Evolutionary conservation across 345 rosid genomes (phyloP), one percentile per base, ranked within the genome.

Genomic region (Aethionema arabicum): DNA sequence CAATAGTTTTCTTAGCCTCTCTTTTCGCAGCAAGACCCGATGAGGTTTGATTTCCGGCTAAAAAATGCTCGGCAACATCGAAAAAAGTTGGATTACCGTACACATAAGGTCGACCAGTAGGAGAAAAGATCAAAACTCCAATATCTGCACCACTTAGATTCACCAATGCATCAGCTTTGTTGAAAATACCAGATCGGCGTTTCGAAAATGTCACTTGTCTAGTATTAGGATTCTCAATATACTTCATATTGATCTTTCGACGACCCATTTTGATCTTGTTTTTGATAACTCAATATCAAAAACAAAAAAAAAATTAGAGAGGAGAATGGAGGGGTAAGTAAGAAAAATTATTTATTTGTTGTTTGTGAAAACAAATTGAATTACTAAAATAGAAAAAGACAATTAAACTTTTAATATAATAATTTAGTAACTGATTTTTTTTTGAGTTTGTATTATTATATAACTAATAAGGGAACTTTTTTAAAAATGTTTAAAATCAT

Each of bases 121-220:
- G 78, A 10, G 84, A 77, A 63, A 80, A 80, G 0, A 75, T 76
- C 0, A 77, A 6, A 21, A 80, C 41, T 6, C 64, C 77, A 6
- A 77, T 11, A 7, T 80, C 79, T 38, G 65, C 79, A 10, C 84
- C 82, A 14, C 82, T 77, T 0, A 80, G 72, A 30, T 77, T 80
- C 61, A 69, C 65, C n/a, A 80, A 72, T 21, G 77, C 84, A 8
- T 81, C 77, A 1, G 84, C 84, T 59, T 80, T 80, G 35, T 80
- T 80, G 65, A 80, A 74, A 1, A 80, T 69, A 11, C 82, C 82
- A 0, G 70, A 31, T 11, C 79, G 47, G 29, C 84, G 73, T 56
- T 80, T 80, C 4, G 84, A 80, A 51, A 80, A 80, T 32, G 84
- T 77, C 4, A 80, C 84, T 37, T 77, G 84, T 29, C 67, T 82